These are phyloP conservation scores for Galerina sulciceps DNA, from an alignment of 768 basidiomycete species.

Conservation along the genomic window DNA sequence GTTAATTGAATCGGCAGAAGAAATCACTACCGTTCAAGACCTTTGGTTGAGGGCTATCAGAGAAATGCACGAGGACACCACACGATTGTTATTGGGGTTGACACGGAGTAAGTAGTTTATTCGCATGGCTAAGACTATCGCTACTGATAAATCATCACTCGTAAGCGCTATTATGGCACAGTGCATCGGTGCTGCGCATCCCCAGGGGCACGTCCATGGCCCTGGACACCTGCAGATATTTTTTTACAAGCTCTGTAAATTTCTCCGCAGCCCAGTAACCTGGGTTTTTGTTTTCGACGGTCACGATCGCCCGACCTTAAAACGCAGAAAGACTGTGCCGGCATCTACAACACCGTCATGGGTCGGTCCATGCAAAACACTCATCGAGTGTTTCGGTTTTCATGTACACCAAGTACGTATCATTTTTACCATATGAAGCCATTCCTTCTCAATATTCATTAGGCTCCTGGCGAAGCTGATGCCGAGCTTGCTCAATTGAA, in stretches of 20 bases:
- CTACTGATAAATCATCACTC: background rate
- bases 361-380: background rate
- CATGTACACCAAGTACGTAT: constrained; percentile 15
- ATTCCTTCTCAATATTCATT: constrained; percentile 33
- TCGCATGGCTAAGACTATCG: background rate
- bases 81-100: constrained; percentile 1
- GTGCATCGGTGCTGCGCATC: background rate
- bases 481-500: constrained; percentile 74
- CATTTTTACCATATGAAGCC: background rate
- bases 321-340: background rate
- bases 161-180: constrained; percentile 5
- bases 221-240: background rate
- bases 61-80: background rate
- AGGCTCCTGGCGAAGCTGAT: constrained; percentile 77
- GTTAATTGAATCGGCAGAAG: too few species aligned
- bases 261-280: background rate
- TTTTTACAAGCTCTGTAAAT: constrained; percentile 7
- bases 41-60: background rate
- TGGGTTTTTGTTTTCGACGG: constrained; percentile 18
- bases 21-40: background rate
- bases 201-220: background rate
- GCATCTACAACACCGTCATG: background rate
- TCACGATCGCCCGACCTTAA: constrained; percentile 1
- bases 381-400: constrained; percentile 56
- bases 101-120: constrained; percentile 5